phyloP scores from a whole-genome alignment of 1,139 yeast species.

The Kazachstania sp. region DNA sequence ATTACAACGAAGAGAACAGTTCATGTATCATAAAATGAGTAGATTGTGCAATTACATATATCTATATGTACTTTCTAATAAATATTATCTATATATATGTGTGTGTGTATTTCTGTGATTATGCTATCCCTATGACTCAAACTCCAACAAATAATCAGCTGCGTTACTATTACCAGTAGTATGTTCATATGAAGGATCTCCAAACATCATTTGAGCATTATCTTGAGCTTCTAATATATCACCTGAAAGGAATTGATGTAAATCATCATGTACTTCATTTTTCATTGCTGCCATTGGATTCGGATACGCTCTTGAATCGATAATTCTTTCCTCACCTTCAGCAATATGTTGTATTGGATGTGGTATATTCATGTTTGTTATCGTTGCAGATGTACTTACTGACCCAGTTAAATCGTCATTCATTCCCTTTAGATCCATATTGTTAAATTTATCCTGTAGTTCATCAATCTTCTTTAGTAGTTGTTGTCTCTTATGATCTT shows the following conservation, averaged over 20 bases:
- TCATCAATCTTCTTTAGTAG: constrained; percentile 33
- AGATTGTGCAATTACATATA: too few relatives aligned
- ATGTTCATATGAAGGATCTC: neutral
- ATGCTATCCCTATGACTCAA: constrained; percentile 15
- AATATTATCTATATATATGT: too few relatives aligned
- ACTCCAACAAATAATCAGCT: constrained; percentile 26
- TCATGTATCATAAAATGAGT: too few relatives aligned
- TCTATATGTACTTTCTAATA: too few relatives aligned
- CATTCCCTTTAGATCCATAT: constrained; percentile 2
- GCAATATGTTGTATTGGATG: neutral
- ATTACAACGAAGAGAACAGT: too few relatives aligned
- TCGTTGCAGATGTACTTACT: neutral
- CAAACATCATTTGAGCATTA: constrained; percentile 26
- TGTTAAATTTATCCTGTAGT: constrained; percentile 20
- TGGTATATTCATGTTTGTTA: neutral
- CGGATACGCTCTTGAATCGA: constrained; percentile 10
- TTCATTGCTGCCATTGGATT: neutral
- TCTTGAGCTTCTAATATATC: constrained; percentile 28
- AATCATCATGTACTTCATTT: constrained; percentile 15
- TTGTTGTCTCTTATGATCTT: constrained; percentile 33
- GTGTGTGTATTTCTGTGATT: neutral
- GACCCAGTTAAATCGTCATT: neutral
- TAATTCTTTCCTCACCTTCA: constrained; percentile 9
- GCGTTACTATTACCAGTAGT: constrained; percentile 8
- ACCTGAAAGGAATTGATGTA: constrained; percentile 28